A percentile compares a stretch with the other conserved stretches of the same genome.
phyloP scores from a whole-genome alignment of 2,329 filamentous ascomycete species.

The Trichoderma aggressivum region DNA sequence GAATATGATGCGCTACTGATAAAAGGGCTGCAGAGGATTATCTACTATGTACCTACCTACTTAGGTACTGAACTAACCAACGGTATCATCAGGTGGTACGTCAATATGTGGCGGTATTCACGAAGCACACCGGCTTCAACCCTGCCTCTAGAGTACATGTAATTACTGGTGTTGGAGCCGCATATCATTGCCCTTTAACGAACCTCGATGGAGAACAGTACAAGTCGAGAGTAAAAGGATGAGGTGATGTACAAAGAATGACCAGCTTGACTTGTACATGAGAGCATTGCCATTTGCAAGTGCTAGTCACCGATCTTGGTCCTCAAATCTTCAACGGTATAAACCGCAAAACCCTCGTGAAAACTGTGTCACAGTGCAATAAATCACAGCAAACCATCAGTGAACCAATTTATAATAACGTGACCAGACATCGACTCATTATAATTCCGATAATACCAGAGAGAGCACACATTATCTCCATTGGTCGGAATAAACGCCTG shows the following conservation, averaged over 20 bases:
- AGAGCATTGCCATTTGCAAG: neutral
- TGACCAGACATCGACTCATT: neutral
- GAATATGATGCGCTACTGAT: neutral
- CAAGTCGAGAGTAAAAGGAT: neutral
- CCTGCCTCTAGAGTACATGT: neutral
- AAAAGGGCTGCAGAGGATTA: neutral
- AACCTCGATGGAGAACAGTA: neutral
- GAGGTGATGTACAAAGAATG: neutral
- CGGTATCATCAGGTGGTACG: neutral
- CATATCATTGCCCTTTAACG: neutral
- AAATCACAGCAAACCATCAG: neutral
- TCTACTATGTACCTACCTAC: too few relatives aligned
- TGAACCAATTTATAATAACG: neutral
- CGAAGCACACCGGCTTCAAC: accelerated
- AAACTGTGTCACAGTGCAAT: neutral
- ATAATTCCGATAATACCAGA: neutral
- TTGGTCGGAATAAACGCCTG: conserved; percentile 46
- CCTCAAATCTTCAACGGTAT: neutral
- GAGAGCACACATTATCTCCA: conserved; percentile 32
- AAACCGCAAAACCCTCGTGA: neutral
- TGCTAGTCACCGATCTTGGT: neutral
- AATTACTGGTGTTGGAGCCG: neutral
- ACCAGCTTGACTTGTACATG: neutral
- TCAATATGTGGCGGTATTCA: neutral
- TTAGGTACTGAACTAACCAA: neutral